Evolutionary conservation across 768 basidiomycete genomes (phyloP), one percentile per base, ranked within the genome.

Genomic region (Nidularia pulvinata): DNA sequence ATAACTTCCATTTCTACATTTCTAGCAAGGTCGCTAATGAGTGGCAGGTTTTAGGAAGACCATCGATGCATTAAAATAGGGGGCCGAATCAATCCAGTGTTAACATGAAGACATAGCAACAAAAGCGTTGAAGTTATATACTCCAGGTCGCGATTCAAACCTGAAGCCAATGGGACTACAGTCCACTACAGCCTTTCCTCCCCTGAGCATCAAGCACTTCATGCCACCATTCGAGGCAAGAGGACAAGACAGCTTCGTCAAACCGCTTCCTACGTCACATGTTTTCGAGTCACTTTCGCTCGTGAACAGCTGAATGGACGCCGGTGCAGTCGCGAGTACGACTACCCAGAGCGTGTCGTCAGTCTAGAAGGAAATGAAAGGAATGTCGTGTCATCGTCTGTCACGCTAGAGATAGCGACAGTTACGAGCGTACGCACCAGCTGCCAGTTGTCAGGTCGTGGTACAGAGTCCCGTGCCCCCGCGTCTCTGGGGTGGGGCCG

Each of bases 51-150:
- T n/a, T n/a, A n/a, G n/a, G n/a, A n/a, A n/a, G n/a, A n/a, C n/a
- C n/a, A n/a, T n/a, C n/a, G n/a, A n/a, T n/a, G n/a, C n/a, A n/a
- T n/a, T n/a, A n/a, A n/a, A n/a, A n/a, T n/a, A n/a, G n/a, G n/a
- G n/a, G n/a, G n/a, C n/a, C n/a, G n/a, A n/a, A n/a, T n/a, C n/a
- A n/a, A n/a, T n/a, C n/a, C n/a, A n/a, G n/a, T n/a, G n/a, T n/a
- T n/a, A n/a, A n/a, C n/a, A n/a, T n/a, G n/a, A n/a, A n/a, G n/a
- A n/a, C n/a, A n/a, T n/a, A n/a, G 76, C 74, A 25, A 86, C 85
- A 53, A 79, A 80, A 6, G 76, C 84, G 59, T 89, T 90, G 66
- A 81, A 89, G 58, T 89, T 90, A 65, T 89, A 88, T 10, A 69
- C 70, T 32, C 71, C 52, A 6, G 86, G 85, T 6, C 69, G 59